Base-by-base conservation (phyloP, 2,329 filamentous ascomycete genomes). In the Cylindrodendrum hubeiense region DNA sequence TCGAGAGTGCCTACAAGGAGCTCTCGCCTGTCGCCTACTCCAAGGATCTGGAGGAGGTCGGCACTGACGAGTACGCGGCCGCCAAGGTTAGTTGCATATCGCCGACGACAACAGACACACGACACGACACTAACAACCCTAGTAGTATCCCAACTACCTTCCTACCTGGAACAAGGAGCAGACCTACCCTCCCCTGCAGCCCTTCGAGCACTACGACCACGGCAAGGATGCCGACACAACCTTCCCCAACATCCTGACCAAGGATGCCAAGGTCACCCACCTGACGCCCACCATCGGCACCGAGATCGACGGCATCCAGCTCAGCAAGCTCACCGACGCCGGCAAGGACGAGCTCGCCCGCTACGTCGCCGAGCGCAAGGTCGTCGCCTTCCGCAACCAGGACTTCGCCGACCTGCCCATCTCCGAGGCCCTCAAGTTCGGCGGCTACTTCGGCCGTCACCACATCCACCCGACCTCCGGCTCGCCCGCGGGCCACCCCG, bases 381-480 rank as follows among this genome's bases (percentile, higher is more conserved):
- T 95, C 6, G 91, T 94, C 17, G 89, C 90, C 33, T 95, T 95
- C 85, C 89, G 92, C 24, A 85, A 90, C 74, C 93, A 95, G 75
- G 91, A 95, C 77, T 90, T 91, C 69, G 88, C 88, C 41, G 84
- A 92, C 68, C 83, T 94, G 12, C 86, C 91, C 8, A 94, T 95
- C 73, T 78, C 87, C 28, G 85, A 93, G 9, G 92, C 91, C 2
- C 83, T 94, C 39, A 85, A 91, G 21, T 90, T 89, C 68, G 92
- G 89, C 53, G 85, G 87, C 56, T 94, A 95, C 81, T 96, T 94
- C 74, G 93, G 93, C 50, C 89, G 91, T 9, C 91, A 92, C 71
- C 93, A 96, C 80, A 93, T 95, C 63, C 93, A 95, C 72, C 93
- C 92, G 4, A 92, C 92, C 0, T 93, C 90, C 0, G 93, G 93